A percentile compares a stretch with the other conserved stretches of the same genome.
phyloP scores from a whole-genome alignment of 345 rosid genomes.

The Gynandropsis gynandra region DNA sequence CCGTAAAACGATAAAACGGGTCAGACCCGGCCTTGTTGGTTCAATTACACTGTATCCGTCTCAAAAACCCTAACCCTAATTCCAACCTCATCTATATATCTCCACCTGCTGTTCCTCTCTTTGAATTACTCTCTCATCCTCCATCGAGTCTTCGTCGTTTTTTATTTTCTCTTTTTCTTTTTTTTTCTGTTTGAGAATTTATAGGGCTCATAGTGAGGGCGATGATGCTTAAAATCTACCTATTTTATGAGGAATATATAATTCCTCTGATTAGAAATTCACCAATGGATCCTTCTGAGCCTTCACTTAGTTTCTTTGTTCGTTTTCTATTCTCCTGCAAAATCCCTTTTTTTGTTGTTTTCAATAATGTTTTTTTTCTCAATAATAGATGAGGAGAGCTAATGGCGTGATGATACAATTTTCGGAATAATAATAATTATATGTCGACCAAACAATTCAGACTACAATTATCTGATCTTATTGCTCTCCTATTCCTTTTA shows the following conservation, averaged over 20 bases:
- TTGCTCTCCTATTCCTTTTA: constrained; percentile 19
- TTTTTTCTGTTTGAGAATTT: neutral
- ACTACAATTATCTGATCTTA: constrained; percentile 82
- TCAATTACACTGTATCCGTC: no score
- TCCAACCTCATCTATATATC: no score
- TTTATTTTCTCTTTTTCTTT: neutral
- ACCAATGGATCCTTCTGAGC: constrained; percentile 40
- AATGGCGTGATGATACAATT: constrained; percentile 20
- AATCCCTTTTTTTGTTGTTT: neutral
- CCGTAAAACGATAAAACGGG: no score
- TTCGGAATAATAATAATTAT: constrained; percentile 29
- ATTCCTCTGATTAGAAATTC: constrained; percentile 24
- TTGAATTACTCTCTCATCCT: no score
- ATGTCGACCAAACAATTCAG: constrained; percentile 62
- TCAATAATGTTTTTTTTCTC: neutral
- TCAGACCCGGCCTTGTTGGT: no score
- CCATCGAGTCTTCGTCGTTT: neutral
- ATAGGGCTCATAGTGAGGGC: constrained; percentile 18
- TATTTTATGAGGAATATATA: constrained; percentile 23
- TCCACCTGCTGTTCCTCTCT: no score
- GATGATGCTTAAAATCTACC: constrained; percentile 32
- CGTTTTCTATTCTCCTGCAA: neutral
- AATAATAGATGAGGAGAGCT: constrained; percentile 8
- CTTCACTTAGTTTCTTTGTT: constrained; percentile 5
- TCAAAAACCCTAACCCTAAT: no score